Percentiles rank a stretch among this genome's conserved stretches.
Conservation (phyloP, 495 filamentous ascomycete species). For the Penicillium manginii region DNA sequence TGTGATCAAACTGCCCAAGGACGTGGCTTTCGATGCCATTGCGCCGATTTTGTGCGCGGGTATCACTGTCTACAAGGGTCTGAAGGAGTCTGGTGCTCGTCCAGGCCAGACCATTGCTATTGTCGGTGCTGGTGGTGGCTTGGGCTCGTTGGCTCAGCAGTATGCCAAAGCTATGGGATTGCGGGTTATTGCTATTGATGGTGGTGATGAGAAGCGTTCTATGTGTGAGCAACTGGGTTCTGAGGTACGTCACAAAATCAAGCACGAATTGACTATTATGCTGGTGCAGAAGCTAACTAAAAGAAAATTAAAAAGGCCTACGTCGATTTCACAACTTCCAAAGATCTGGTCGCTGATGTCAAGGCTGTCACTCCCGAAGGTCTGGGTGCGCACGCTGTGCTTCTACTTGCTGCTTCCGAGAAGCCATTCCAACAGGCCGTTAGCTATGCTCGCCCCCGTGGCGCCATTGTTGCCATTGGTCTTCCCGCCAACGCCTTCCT, state of each 20-base stretch:
- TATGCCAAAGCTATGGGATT: slow-evolving; percentile 92
- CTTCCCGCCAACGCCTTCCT: slow-evolving; percentile 78
- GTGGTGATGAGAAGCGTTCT: slow-evolving; percentile 74
- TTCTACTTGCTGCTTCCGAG: slow-evolving; percentile 83
- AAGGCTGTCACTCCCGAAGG: slow-evolving; percentile 76
- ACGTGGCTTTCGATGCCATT: slow-evolving; percentile 69
- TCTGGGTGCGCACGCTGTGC: slow-evolving; percentile 83
- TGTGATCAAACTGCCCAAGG: slow-evolving; percentile 74
- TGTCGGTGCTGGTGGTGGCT: slow-evolving; percentile 88
- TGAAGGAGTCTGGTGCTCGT: slow-evolving; percentile 77
- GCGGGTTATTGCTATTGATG: slow-evolving; percentile 74
- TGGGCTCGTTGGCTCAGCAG: slow-evolving; percentile 80
- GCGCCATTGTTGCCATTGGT: slow-evolving; percentile 82
- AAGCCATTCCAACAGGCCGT: slow-evolving; percentile 94
- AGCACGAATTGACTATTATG: too few relatives aligned
- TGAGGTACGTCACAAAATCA: slow-evolving; percentile 20
- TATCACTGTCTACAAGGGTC: slow-evolving; percentile 88
- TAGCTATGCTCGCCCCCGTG: slow-evolving; percentile 79
- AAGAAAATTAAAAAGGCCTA: slow-evolving; percentile 47
- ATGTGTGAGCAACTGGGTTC: slow-evolving; percentile 71
- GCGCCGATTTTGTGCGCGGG: slow-evolving; percentile 84
- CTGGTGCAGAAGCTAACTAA: background rate
- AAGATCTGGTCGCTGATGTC: slow-evolving; percentile 81
- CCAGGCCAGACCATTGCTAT: slow-evolving; percentile 84
- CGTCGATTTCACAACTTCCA: slow-evolving; percentile 74